Conservation (phyloP, 1,284 basidiomycete genomes). For the Cryptococcus sp. region DNA sequence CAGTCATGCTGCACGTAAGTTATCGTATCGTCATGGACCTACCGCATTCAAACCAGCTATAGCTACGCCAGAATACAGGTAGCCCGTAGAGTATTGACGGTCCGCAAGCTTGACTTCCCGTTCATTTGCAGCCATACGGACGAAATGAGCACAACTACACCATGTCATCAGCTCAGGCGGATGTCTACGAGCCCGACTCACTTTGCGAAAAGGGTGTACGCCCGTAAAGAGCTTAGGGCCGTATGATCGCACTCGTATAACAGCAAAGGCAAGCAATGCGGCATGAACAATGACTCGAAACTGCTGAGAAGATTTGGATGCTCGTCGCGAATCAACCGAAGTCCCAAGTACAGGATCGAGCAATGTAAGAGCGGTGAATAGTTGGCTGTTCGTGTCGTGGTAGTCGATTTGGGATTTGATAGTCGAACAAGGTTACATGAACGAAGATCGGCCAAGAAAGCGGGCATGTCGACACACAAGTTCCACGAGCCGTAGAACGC, state of each 20-base stretch:
- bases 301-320: constrained; percentile 12
- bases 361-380: constrained; percentile 29
- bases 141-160: constrained; percentile 14
- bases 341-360: constrained; percentile 21
- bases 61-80: constrained; percentile 24
- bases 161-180: not conserved
- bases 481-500: constrained; percentile 26
- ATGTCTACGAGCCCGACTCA: constrained; percentile 1
- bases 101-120: constrained; percentile 6
- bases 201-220: constrained; percentile 20
- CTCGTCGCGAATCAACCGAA: constrained; percentile 15
- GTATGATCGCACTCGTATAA: constrained; percentile 19
- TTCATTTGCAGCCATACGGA: constrained; percentile 11
- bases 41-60: constrained; percentile 24
- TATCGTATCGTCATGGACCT: constrained; percentile 2
- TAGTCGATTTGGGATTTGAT: not conserved
- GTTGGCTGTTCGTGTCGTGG: constrained; percentile 10
- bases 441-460: constrained; percentile 16
- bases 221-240: constrained; percentile 21
- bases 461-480: constrained; percentile 22
- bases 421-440: constrained; percentile 13
- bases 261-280: constrained; percentile 20
- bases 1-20: not conserved
- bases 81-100: constrained; percentile 19
- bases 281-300: constrained; percentile 17